Percentiles rank a stretch among this genome's conserved stretches.
Evolutionary conservation across 83 land plant species (phyloP).

Genomic region (Picea abies): DNA sequence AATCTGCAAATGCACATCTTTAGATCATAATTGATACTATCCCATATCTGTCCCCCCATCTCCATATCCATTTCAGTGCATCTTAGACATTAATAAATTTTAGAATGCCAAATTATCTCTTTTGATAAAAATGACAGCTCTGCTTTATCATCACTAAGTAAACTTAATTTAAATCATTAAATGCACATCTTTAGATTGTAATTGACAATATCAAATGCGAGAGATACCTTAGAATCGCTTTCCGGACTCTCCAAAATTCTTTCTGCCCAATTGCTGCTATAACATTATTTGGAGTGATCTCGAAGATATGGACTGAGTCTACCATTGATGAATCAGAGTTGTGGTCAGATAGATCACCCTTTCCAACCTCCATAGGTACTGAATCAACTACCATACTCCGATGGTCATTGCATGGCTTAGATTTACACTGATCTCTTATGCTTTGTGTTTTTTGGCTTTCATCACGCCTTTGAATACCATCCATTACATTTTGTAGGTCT

Average conservation of each 20-base stretch:
- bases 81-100: too few species aligned
- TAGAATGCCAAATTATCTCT: too few species aligned
- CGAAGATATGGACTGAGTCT: background rate
- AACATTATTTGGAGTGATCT: conserved; percentile 11
- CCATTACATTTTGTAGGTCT: background rate
- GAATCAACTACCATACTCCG: too few species aligned
- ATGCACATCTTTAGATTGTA: background rate
- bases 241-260: conserved; percentile 10
- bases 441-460: conserved; percentile 25
- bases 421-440: background rate
- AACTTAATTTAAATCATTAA: background rate
- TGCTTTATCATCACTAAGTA: too few species aligned
- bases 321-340: conserved; percentile 4
- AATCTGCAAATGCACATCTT: background rate
- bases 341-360: background rate
- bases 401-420: too few species aligned
- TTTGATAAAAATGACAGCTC: too few species aligned
- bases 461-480: too few species aligned
- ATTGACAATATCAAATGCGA: background rate
- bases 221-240: conserved; percentile 14
- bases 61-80: too few species aligned
- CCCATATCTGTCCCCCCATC: too few species aligned
- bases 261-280: conserved; percentile 14
- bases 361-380: background rate
- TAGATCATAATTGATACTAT: background rate